Evolutionary conservation across 2,329 filamentous ascomycete genomes (phyloP), one percentile per base, ranked within the genome.

Genomic region (Cytospora piceicola): DNA sequence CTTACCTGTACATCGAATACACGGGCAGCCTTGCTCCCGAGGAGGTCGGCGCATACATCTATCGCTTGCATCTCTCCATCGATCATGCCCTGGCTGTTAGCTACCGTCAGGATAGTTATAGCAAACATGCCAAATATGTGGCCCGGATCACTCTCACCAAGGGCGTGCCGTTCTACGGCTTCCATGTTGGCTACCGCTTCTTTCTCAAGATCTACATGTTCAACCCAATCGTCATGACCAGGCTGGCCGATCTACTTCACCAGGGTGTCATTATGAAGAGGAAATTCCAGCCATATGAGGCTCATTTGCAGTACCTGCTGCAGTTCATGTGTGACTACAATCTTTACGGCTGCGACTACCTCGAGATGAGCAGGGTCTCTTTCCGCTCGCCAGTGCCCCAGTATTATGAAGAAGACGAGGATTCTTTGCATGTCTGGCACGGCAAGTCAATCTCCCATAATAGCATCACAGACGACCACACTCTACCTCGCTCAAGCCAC

Each of bases 261-360:
- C 93, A 97, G 76, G 95, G 95, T 9, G 90, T 90, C 34, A 89
- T 99, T 53, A 86, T 98, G 86, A 92, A 92, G 74, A 86, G 85
- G 66, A 84, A 86, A 29, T 90, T 99, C 53, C 94, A 98, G 73
- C 94, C 95, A 0, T 96, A 95, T 74, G 95, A 99, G 78, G 93
- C 92, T 22, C 96, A 99, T 75, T 77, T 98, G 68, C 93, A 97
- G 74, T 98, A 94, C 75, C 80, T 97, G 11, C 83, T 95, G 12
- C 96, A 99, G 77, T 99, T 96, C 86, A 98, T 99, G 95, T 91
- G 90, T 69, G 96, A 99, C 76, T 99, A 96, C 81, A 99, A 97
- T 74, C 81, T 99, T 70, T 98, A 96, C 75, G 96, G 96, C 8
- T 99, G 95, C 74, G 90, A 88, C 64, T 96, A 94, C 72, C 88